phyloP scores from a whole-genome alignment of 1,284 basidiomycete species.

The Cryptococcus deneoformans region DNA sequence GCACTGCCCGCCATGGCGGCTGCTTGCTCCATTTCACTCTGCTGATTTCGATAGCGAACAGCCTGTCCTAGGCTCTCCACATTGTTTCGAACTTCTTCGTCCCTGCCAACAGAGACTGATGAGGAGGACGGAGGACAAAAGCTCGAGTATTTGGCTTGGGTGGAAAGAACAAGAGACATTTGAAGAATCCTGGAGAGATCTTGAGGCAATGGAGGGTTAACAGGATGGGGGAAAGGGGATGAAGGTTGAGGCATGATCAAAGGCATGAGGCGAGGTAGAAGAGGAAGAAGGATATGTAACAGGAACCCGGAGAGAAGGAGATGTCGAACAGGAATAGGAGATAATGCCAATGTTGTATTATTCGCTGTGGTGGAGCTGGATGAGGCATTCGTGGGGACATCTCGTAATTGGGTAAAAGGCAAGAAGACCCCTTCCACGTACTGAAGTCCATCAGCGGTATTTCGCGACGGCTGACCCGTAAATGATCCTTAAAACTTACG shows the following conservation, averaged over 20 bases:
- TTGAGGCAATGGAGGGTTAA: conserved; percentile 13
- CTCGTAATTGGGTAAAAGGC: conserved; percentile 33
- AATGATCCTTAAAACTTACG: no score
- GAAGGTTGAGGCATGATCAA: conserved; percentile 17
- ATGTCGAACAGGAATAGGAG: conserved; percentile 43
- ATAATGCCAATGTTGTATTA: conserved; percentile 7
- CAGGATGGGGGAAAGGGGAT: conserved; percentile 1
- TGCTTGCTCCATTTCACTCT: conserved; percentile 8
- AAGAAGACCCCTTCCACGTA: conserved; percentile 52
- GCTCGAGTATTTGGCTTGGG: conserved; percentile 42
- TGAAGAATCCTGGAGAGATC: conserved; percentile 45
- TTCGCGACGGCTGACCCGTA: not conserved
- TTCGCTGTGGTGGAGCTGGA: conserved; percentile 8
- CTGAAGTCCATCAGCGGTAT: conserved; percentile 13
- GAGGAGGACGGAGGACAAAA: conserved; percentile 23
- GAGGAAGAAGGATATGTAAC: conserved; percentile 46
- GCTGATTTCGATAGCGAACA: conserved; percentile 29
- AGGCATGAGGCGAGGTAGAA: conserved; percentile 39
- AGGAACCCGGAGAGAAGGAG: conserved; percentile 36
- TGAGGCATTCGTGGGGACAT: conserved; percentile 20
- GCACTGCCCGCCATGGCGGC: not conserved
- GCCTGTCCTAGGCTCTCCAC: conserved; percentile 38
- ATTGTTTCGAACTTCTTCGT: conserved; percentile 36
- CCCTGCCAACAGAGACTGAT: conserved; percentile 15
- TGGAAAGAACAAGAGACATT: conserved; percentile 48